Conservation (phyloP, 2,329 filamentous ascomycete species). For the Exophiala bonariae region DNA sequence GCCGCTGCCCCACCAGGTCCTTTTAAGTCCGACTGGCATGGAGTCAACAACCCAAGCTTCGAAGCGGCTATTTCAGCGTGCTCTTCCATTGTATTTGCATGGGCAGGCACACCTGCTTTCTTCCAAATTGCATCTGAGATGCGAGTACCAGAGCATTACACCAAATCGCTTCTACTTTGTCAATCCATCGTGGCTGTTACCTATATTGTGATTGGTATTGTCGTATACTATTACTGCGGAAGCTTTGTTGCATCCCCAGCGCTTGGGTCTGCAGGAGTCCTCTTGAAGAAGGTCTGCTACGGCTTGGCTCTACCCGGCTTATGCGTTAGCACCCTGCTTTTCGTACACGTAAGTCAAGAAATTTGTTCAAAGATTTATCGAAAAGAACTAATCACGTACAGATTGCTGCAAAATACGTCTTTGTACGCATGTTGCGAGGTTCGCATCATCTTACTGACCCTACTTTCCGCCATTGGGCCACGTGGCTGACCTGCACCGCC, state of each 20-base stretch:
- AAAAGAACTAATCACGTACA: constrained; percentile 24
- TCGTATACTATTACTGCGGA: constrained; percentile 50
- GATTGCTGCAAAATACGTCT: constrained; percentile 56
- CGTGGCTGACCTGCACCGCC: constrained; percentile 50
- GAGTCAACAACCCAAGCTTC: constrained; percentile 27
- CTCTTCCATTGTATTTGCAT: constrained; percentile 33
- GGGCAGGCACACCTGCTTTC: constrained; percentile 34
- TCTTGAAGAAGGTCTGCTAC: constrained; percentile 47
- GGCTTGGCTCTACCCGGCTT: constrained; percentile 38
- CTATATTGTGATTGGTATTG: constrained; percentile 38
- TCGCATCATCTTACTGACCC: constrained; percentile 53
- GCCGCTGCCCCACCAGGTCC: constrained; percentile 39
- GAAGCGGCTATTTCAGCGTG: constrained; percentile 31
- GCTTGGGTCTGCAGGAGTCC: constrained; percentile 44
- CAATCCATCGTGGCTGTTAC: constrained; percentile 37
- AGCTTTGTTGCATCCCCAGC: constrained; percentile 49
- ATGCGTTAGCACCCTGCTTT: constrained; percentile 15
- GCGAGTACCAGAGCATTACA: constrained; percentile 34
- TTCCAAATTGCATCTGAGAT: constrained; percentile 41
- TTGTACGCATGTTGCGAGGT: constrained; percentile 56
- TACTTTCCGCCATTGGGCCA: constrained; percentile 51
- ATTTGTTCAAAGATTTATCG: neutral
- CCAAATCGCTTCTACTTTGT: constrained; percentile 36
- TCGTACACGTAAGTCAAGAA: constrained; percentile 3
- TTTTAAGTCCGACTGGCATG: constrained; percentile 31